A percentile compares a stretch with the other conserved stretches of the same genome.
Evolutionary conservation across 2,329 filamentous ascomycete species (phyloP).

Genomic region (Aspergillus sp.): DNA sequence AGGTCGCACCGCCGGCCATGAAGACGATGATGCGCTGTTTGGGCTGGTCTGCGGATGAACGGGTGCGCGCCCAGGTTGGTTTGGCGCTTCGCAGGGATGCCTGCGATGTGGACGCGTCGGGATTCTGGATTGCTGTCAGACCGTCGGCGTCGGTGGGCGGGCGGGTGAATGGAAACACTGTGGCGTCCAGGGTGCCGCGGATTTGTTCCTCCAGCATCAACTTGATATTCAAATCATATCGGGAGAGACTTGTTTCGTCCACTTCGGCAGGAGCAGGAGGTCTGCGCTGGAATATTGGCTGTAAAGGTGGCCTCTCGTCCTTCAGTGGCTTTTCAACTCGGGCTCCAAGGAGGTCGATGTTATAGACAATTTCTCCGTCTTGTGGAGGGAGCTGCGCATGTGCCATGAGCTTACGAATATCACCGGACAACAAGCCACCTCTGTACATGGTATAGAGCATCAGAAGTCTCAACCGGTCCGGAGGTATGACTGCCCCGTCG

Average conservation of each 20-base stretch:
- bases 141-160: conserved; percentile 49
- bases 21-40: conserved; percentile 87
- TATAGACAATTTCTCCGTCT: conserved; percentile 65
- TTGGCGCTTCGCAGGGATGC: conserved; percentile 83
- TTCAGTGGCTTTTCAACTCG: conserved; percentile 65
- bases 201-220: conserved; percentile 70
- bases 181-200: conserved; percentile 58
- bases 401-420: conserved; percentile 73
- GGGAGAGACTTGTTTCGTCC: conserved; percentile 77
- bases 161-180: conserved; percentile 63
- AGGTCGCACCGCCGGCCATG: conserved; percentile 90
- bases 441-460: conserved; percentile 79
- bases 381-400: conserved; percentile 71
- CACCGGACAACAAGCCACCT: conserved; percentile 73
- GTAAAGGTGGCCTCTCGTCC: conserved; percentile 58
- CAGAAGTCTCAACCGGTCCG: conserved; percentile 76
- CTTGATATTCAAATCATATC: conserved; percentile 76
- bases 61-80: conserved; percentile 86
- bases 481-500: conserved; percentile 61
- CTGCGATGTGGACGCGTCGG: conserved; percentile 41
- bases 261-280: conserved; percentile 44
- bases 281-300: conserved; percentile 66
- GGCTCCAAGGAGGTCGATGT: conserved; percentile 71
- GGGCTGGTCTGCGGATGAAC: conserved; percentile 66
- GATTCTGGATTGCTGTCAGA: conserved; percentile 34